These are phyloP conservation scores for Boletus sp. DNA, from an alignment of 1,284 basidiomycete genomes.

Conservation along the genomic window DNA sequence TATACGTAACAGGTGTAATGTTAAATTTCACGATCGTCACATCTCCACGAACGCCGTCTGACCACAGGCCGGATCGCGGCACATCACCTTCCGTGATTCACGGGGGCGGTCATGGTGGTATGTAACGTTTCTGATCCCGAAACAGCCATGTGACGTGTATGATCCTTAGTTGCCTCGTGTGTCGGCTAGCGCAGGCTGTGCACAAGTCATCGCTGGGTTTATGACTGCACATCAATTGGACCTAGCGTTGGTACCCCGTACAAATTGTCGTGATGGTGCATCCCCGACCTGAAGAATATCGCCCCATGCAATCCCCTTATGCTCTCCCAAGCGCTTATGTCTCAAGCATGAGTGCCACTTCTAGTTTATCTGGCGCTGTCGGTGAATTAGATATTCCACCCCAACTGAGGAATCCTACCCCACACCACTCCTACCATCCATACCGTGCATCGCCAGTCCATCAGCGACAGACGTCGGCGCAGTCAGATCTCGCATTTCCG, in stretches of 20 bases:
- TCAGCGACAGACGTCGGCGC: slow-evolving; percentile 29
- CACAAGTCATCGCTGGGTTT: slow-evolving; percentile 30
- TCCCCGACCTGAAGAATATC: slow-evolving; percentile 19
- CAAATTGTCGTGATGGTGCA: slow-evolving; percentile 28
- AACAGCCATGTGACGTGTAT: slow-evolving; percentile 29
- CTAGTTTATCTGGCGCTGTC: slow-evolving; percentile 62
- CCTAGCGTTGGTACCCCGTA: slow-evolving; percentile 31
- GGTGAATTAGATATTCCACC: slow-evolving; percentile 46
- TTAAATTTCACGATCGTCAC: slow-evolving; percentile 23
- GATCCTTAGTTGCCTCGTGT: slow-evolving; percentile 31
- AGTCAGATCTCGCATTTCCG: slow-evolving; percentile 24
- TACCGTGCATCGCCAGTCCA: slow-evolving; percentile 27
- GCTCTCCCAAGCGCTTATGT: slow-evolving; percentile 25
- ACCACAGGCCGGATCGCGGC: slow-evolving; percentile 27
- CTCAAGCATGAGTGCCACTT: slow-evolving; percentile 40
- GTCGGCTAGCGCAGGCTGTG: slow-evolving; percentile 32
- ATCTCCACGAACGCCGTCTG: slow-evolving; percentile 24
- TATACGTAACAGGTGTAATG: slow-evolving; percentile 22
- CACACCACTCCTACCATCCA: slow-evolving; percentile 32
- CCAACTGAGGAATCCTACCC: slow-evolving; percentile 33
- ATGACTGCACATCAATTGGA: slow-evolving; percentile 25
- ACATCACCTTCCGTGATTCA: slow-evolving; percentile 24
- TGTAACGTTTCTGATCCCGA: slow-evolving; percentile 32
- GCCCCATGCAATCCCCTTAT: slow-evolving; percentile 31
- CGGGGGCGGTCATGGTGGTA: slow-evolving; percentile 18